Evolutionary conservation across 129 eudicot species (phyloP), one percentile per base, ranked within the genome.

Genomic region (Apium graveolens): DNA sequence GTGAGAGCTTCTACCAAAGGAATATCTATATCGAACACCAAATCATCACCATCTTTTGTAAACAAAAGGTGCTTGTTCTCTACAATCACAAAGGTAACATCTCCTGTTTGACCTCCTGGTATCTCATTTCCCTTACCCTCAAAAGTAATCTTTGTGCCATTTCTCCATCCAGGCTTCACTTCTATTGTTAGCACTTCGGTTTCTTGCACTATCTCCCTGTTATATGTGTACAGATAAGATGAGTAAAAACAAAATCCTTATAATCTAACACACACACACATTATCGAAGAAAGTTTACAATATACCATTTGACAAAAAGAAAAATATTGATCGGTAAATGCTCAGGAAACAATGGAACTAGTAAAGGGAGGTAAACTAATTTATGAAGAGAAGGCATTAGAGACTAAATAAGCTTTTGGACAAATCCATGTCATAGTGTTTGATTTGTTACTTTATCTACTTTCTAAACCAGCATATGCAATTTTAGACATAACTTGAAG

Each of bases 91-190:
- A 90, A 86, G 39, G 81, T 80, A 7, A 91, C 44, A 44, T 91
- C 92, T 38, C 80, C 90, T 16, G 85, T 76, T 18, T 44, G 35
- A 2, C 77, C 55, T 18, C 92, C 90, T 3, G 85, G 84, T 20
- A 69, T 83, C 85, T 90, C 87, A 70, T 84, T 83, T 48, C 87
- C 89, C 85, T 32, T 84, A 3, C 91, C 89, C 70, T 87, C 90
- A 37, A 93, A 93, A 11, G 89, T 91, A 13, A 90, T 81, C 82
- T 86, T 86, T 14, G 90, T 91, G 60, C 97, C 97, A 63, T 81
- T 86, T 65, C 53, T 87, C 98, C 97, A 89, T 75, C 97, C 98
- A 5, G 98, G 95, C 83, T 87, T 86, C 79, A 90, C 95, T 70
- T 91, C 82, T 46, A 93, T 88, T 12, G 90, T 85, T 44, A 89